Conservation (phyloP, 345 rosid species). For the Gossypium turneri region DNA sequence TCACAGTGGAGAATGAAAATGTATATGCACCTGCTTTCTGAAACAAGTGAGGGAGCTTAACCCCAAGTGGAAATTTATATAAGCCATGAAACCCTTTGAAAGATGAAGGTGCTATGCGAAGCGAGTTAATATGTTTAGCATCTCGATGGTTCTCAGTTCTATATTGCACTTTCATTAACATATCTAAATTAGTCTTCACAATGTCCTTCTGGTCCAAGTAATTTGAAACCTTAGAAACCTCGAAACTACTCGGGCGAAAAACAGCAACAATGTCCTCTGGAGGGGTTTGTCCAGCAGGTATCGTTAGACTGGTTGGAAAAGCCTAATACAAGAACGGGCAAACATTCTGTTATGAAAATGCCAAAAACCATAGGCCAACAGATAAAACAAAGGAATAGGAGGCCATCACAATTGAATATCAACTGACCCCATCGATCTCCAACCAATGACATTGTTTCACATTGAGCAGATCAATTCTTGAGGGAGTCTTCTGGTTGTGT, state of each 20-base stretch:
- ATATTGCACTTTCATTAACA: constrained; percentile 47
- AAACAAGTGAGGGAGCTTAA: constrained; percentile 36
- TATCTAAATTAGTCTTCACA: constrained; percentile 34
- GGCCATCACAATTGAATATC: not conserved
- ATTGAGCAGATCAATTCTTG: constrained; percentile 54
- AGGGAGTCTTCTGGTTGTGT: constrained; percentile 45
- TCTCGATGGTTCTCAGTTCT: constrained; percentile 22
- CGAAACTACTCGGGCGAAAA: constrained; percentile 50
- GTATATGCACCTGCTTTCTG: constrained; percentile 45
- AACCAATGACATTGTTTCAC: constrained; percentile 42
- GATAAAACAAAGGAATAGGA: not conserved
- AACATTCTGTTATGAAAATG: not conserved
- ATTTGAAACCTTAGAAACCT: constrained; percentile 30
- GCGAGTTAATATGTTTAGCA: constrained; percentile 23
- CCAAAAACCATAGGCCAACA: not conserved
- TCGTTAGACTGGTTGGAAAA: constrained; percentile 33
- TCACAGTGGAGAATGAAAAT: constrained; percentile 52
- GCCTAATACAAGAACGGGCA: constrained; percentile 37
- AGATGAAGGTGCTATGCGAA: constrained; percentile 33
- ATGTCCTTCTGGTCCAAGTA: constrained; percentile 54
- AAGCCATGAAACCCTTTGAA: constrained; percentile 46
- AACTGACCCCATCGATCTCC: constrained; percentile 50
- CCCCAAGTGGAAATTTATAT: constrained; percentile 47
- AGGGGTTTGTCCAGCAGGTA: constrained; percentile 46
- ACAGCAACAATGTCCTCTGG: constrained; percentile 64